Percentiles rank a stretch among this genome's conserved stretches.
Evolutionary conservation across 129 eudicot genomes (phyloP).

Genomic region (Flaveria brownii): DNA sequence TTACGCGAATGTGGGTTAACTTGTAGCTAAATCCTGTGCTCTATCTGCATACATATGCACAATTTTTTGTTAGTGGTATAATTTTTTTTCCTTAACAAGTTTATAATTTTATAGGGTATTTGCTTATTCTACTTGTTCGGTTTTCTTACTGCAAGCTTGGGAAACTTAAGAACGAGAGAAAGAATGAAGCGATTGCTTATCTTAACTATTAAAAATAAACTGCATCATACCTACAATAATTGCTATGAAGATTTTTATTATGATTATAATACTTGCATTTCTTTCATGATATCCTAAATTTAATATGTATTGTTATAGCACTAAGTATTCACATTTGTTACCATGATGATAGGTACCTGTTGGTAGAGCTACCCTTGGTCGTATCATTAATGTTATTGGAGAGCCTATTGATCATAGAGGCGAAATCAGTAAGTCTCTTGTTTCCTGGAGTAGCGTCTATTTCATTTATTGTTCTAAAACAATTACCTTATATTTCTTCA

Average conservation of each 20-base stretch:
- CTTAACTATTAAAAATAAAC: not conserved
- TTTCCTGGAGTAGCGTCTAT: not conserved
- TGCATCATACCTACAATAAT: not conserved
- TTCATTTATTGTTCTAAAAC: not conserved
- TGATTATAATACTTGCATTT: not conserved
- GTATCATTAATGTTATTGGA: constrained; percentile 61
- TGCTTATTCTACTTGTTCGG: not conserved
- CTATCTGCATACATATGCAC: not conserved
- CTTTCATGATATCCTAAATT: not conserved
- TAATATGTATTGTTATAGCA: not conserved
- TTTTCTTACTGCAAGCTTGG: not conserved
- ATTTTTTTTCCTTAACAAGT: not conserved
- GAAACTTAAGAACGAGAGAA: not conserved
- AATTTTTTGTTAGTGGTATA: not conserved
- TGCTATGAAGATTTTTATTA: not conserved
- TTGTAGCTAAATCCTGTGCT: constrained; percentile 13
- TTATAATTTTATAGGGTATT: not conserved
- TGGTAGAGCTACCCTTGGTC: constrained; percentile 90
- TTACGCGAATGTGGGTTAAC: constrained; percentile 11
- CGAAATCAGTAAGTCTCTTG: constrained; percentile 57
- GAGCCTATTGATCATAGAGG: constrained; percentile 88
- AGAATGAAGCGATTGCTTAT: not conserved
- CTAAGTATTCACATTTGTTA: constrained; percentile 16
- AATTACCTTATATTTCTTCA: not conserved
- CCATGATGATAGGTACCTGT: constrained; percentile 39